A percentile compares a stretch with the other conserved stretches of the same genome.
Conservation (phyloP, 345 rosid species). For the Aquilaria yunnanensis region DNA sequence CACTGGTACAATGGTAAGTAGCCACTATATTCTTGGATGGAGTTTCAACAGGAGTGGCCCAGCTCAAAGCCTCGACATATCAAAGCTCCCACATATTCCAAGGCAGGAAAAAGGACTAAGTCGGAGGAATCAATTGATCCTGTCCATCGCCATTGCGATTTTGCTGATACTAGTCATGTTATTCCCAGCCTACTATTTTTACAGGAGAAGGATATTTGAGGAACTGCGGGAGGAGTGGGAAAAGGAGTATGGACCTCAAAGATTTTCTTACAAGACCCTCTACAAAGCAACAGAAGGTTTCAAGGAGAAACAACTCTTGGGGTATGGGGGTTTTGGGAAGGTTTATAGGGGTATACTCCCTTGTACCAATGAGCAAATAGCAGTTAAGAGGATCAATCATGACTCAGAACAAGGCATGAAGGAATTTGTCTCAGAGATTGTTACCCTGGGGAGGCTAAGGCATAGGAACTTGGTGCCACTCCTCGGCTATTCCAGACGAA, state of each 20-base stretch:
- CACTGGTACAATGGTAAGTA: slow-evolving; percentile 28
- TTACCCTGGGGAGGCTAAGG: slow-evolving; percentile 36
- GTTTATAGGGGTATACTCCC: slow-evolving; percentile 39
- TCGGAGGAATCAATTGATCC: not conserved
- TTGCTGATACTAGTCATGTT: slow-evolving; percentile 7
- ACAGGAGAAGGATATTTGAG: slow-evolving; percentile 24
- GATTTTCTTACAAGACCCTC: slow-evolving; percentile 30
- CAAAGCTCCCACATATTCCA: slow-evolving; percentile 54
- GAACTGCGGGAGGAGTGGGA: slow-evolving; percentile 49
- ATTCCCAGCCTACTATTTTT: slow-evolving; percentile 17
- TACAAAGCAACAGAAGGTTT: slow-evolving; percentile 43
- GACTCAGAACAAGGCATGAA: slow-evolving; percentile 36
- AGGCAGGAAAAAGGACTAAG: not conserved
- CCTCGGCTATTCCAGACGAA: slow-evolving; percentile 40
- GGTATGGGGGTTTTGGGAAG: slow-evolving; percentile 41
- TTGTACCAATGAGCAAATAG: slow-evolving; percentile 18
- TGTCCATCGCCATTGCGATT: slow-evolving; percentile 4
- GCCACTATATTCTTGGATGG: slow-evolving; percentile 57
- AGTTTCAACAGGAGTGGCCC: slow-evolving; percentile 44
- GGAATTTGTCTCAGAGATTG: slow-evolving; percentile 44
- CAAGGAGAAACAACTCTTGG: slow-evolving; percentile 28
- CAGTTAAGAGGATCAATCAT: slow-evolving; percentile 42
- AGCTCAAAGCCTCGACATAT: slow-evolving; percentile 31
- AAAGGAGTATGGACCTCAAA: slow-evolving; percentile 35
- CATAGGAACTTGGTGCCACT: slow-evolving; percentile 49